Evolutionary conservation across 768 basidiomycete species (phyloP).

Genomic region (Mrakia blollopis): DNA sequence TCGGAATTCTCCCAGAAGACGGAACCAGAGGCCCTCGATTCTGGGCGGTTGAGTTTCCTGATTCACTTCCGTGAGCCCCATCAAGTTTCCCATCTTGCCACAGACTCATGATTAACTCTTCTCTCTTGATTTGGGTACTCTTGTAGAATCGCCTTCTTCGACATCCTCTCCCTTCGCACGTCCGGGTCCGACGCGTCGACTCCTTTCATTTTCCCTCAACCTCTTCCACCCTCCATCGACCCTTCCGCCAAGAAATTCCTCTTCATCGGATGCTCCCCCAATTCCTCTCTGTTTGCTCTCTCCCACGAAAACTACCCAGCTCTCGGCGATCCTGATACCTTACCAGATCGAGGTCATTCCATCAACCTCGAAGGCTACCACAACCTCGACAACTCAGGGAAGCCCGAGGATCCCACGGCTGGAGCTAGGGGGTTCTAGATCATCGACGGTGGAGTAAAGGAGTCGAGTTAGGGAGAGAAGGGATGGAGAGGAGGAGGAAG

Average conservation of each 20-base stretch:
- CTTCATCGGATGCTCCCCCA: constrained; percentile 55
- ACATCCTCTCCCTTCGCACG: constrained; percentile 40
- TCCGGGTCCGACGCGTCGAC: constrained; percentile 44
- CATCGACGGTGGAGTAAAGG: no score
- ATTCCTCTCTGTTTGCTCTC: constrained; percentile 21
- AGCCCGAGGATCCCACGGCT: no score
- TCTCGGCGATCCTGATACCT: background rate
- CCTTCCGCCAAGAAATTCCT: constrained; percentile 45
- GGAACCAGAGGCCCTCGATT: no score
- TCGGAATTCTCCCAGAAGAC: background rate
- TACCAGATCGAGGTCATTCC: background rate
- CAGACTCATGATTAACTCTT: constrained; percentile 30
- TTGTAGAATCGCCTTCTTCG: constrained; percentile 41
- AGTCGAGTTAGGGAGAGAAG: no score
- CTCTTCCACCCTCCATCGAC: constrained; percentile 61
- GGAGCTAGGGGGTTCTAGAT: no score
- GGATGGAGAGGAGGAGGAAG: no score
- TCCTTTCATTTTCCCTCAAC: constrained; percentile 82
- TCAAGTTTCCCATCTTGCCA: background rate
- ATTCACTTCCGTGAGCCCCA: background rate
- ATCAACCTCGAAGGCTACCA: constrained; percentile 17
- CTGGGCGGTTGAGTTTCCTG: background rate
- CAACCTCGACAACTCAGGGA: no score
- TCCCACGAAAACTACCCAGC: constrained; percentile 28
- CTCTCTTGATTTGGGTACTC: background rate